These are phyloP conservation scores for Apostasia ramifera DNA, from an alignment of 106 monocot species.

Conservation along the genomic window DNA sequence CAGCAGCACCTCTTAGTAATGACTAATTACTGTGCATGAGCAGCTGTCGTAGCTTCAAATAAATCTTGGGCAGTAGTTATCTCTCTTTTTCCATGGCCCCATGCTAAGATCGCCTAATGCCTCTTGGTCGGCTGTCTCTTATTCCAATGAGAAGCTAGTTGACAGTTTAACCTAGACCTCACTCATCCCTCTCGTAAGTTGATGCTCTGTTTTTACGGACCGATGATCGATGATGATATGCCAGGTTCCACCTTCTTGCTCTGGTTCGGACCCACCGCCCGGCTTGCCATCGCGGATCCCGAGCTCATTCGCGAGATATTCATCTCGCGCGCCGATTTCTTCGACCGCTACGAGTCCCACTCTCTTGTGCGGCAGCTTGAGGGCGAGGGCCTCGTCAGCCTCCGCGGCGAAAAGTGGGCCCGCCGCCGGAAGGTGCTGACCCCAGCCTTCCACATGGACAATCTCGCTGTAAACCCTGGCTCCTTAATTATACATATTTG, in stretches of 20 bases:
- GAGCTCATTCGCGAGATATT: slow-evolving; percentile 86
- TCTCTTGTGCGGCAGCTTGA: slow-evolving; percentile 84
- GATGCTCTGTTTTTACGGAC: background rate
- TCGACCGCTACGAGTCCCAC: slow-evolving; percentile 88
- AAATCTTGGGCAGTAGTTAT: slow-evolving; percentile 9
- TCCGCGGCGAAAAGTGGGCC: slow-evolving; percentile 79
- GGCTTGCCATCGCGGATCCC: slow-evolving; percentile 71
- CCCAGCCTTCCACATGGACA: slow-evolving; percentile 85
- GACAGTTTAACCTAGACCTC: background rate
- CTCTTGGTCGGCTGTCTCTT: slow-evolving; percentile 3
- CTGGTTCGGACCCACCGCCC: slow-evolving; percentile 83
- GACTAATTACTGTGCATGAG: no score
- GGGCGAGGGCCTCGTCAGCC: slow-evolving; percentile 80
- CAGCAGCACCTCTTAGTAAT: background rate
- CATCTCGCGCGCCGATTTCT: slow-evolving; percentile 51
- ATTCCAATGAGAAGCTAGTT: no score
- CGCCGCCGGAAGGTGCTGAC: slow-evolving; percentile 74
- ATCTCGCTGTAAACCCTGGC: slow-evolving; percentile 46
- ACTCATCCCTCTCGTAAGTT: background rate
- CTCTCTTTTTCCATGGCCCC: slow-evolving; percentile 28
- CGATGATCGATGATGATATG: background rate
- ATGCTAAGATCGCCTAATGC: slow-evolving; percentile 4
- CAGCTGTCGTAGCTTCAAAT: background rate
- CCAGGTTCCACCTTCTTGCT: slow-evolving; percentile 82
- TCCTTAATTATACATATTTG: background rate